phyloP scores from a whole-genome alignment of 2,329 filamentous ascomycete species.

The Aspergillus sp. region DNA sequence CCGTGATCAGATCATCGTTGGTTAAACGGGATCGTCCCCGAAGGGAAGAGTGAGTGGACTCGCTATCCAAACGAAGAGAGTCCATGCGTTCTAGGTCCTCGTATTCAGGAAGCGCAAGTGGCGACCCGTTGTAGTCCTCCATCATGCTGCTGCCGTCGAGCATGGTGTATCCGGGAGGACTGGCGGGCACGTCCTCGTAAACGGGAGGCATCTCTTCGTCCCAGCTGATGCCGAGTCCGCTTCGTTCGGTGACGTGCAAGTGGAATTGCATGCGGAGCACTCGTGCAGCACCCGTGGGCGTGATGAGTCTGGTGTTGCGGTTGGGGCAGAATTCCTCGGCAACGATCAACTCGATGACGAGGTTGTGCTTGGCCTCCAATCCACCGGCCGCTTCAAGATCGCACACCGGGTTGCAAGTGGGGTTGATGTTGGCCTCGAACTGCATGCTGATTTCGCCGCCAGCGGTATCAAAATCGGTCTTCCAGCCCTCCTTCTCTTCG shows the following conservation, averaged over 20 bases:
- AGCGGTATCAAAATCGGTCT: conserved; percentile 68
- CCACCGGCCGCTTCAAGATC: conserved; percentile 73
- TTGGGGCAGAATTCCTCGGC: conserved; percentile 78
- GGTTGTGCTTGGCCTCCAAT: conserved; percentile 76
- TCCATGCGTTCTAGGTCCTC: conserved; percentile 49
- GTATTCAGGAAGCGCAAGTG: conserved; percentile 42
- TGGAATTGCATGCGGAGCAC: conserved; percentile 92
- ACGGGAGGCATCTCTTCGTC: conserved; percentile 93
- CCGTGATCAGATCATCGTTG: conserved; percentile 30
- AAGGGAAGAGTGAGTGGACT: conserved; percentile 30
- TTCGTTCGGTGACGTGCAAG: conserved; percentile 76
- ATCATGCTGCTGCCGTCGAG: conserved; percentile 43
- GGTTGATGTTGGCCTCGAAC: conserved; percentile 65
- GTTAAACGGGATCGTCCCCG: conserved; percentile 32
- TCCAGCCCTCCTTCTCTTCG: conserved; percentile 86
- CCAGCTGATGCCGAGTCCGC: conserved; percentile 90
- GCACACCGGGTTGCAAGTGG: conserved; percentile 67
- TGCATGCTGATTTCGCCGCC: conserved; percentile 79
- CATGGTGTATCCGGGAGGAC: conserved; percentile 69
- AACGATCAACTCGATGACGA: conserved; percentile 91
- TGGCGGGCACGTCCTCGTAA: conserved; percentile 88
- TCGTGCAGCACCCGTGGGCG: conserved; percentile 84
- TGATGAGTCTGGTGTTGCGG: conserved; percentile 71
- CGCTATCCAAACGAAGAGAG: conserved; percentile 32
- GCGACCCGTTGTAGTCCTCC: conserved; percentile 48